Base-by-base conservation (phyloP, 257 asterid genomes). In the Nicotiana knightiana region DNA sequence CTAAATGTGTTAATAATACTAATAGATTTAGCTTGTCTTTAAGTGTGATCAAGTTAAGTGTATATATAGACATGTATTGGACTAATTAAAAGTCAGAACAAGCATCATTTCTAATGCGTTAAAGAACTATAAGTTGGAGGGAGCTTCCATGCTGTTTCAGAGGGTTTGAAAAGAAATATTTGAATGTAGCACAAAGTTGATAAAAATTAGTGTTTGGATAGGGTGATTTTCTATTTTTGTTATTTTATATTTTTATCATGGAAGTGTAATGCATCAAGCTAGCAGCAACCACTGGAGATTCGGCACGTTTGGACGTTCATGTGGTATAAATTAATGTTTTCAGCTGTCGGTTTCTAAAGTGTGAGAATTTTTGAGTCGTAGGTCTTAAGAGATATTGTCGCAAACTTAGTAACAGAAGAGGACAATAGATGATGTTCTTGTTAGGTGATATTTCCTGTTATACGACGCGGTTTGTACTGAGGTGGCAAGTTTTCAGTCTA, bases 131-230 rank as follows among this genome's bases (percentile, higher is more conserved):
- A 26, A 65, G 71, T 39, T 68, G 39, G 35, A 70, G 84, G 68
- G 83, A 81, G 73, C 61, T 84, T 84, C 87, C 82, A 81, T 55
- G 84, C 54, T 59, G 51, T 37, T 81, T 75, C 79, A 53, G 76
- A 24, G 59, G 35, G 55, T 43, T 59, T 33, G 15, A 51, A 24
- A 48, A 3, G 28, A 26, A 24, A 26, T 13, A 10, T 26, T 54
- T 30, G 21, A 9, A 15, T 13, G 82, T 63, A 67, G 84, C 55
- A 58, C 65, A 18, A 43, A 43, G 51, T 43, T 8, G 51, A 77
- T 76, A 68, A 26, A 43, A 8, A 43, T 9, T 33, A 48, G 76
- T 53, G 28, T 43, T 32, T 3, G 16, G 68, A 59, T 59, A 75
- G 64, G 58, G 15, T 10, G 80, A 75, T 13, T 37, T 51, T 48